Evolutionary conservation across 163 green algal genomes (phyloP).

Genomic region (Chlamydomonas reinhardtii): DNA sequence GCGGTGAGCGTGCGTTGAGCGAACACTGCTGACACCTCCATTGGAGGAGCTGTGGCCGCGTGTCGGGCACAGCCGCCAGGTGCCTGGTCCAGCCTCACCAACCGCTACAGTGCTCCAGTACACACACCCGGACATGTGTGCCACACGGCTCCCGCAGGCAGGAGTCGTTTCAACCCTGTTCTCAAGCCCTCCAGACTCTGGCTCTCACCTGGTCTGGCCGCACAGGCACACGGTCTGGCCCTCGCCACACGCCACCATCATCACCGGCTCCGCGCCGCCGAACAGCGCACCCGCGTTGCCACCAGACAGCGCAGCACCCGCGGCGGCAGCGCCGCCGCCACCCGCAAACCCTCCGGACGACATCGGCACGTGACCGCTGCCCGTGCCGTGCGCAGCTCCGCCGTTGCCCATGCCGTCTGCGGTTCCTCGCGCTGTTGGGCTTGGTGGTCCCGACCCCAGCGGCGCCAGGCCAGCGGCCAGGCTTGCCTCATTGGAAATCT

Average conservation of each 20-base stretch:
- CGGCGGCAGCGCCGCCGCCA: neutral
- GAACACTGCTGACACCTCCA: no score
- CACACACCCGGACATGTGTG: no score
- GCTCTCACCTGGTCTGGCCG: slow-evolving; percentile 17
- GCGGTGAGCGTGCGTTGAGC: no score
- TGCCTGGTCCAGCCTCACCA: no score
- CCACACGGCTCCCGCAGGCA: no score
- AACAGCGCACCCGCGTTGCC: neutral
- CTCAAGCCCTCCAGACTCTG: no score
- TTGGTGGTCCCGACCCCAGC: neutral
- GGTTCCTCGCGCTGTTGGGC: neutral
- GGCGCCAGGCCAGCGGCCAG: neutral
- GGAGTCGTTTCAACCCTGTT: no score
- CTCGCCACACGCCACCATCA: slow-evolving; percentile 48
- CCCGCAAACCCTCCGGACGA: neutral
- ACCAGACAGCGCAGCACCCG: neutral
- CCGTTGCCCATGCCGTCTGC: neutral
- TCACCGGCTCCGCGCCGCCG: slow-evolving; percentile 13
- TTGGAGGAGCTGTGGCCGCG: no score
- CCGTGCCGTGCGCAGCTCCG: no score
- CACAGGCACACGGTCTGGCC: slow-evolving; percentile 52
- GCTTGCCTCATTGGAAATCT: neutral
- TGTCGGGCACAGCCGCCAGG: no score
- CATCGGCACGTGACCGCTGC: neutral
- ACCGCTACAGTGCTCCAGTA: no score